Percentiles rank a stretch among this genome's conserved stretches.
Conservation (phyloP, 352 stramenopile species). For the Phytophthora colocasiae region DNA sequence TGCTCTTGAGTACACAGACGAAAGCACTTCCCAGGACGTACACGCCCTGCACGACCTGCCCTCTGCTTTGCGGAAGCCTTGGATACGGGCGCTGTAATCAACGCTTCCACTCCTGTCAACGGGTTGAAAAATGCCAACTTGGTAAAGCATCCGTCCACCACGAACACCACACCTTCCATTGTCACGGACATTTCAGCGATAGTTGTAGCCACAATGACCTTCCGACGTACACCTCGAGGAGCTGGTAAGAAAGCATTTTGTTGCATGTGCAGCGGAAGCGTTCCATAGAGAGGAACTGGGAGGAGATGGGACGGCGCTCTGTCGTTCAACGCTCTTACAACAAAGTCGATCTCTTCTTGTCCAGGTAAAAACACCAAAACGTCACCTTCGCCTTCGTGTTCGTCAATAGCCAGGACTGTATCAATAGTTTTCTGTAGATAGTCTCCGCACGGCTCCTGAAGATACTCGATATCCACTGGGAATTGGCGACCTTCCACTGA, state of each 20-base stretch:
- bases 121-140: conserved; percentile 90
- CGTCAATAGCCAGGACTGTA: conserved; percentile 74
- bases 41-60: conserved; percentile 93
- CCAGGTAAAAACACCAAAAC: conserved; percentile 96
- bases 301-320: conserved; percentile 57
- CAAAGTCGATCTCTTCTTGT: conserved; percentile 94
- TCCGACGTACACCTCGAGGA: conserved; percentile 68
- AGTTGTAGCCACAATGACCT: conserved; percentile 91
- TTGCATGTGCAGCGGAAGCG: conserved; percentile 93
- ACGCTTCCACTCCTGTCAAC: conserved; percentile 77
- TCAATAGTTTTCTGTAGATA: conserved; percentile 81
- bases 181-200: conserved; percentile 98
- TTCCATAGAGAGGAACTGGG: conserved; percentile 91
- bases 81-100: conserved; percentile 95
- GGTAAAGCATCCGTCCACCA: conserved; percentile 79
- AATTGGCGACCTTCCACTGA: conserved; percentile 90
- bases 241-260: conserved; percentile 90
- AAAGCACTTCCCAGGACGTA: conserved; percentile 82
- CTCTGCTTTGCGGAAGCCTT: conserved; percentile 97
- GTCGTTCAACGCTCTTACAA: conserved; percentile 75
- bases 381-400: conserved; percentile 84
- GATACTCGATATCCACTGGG: conserved; percentile 93
- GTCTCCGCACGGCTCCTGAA: conserved; percentile 68
- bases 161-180: conserved; percentile 95
- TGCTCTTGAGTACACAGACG: conserved; percentile 70